Evolutionary conservation across 169 alveolate genomes (phyloP).

Genomic region (Blepharisma undulans): DNA sequence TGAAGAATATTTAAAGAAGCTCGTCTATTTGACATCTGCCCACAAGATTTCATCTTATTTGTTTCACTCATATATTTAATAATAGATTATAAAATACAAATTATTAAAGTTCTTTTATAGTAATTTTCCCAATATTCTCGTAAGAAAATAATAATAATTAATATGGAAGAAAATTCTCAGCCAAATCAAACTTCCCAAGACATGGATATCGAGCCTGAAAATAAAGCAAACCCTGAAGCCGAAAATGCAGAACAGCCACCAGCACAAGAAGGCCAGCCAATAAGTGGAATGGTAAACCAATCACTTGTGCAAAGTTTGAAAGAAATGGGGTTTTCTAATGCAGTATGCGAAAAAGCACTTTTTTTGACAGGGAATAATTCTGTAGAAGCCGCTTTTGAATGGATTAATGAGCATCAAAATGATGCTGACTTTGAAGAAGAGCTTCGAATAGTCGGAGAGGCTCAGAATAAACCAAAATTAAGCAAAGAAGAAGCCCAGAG

Average conservation of each 20-base stretch:
- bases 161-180: not conserved
- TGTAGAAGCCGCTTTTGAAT: conserved; percentile 57
- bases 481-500: conserved; percentile 52
- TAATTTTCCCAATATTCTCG: not conserved
- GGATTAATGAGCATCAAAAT: conserved; percentile 52
- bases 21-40: not conserved
- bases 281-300: conserved; percentile 50
- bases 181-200: not conserved
- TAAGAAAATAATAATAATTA: too few relatives aligned
- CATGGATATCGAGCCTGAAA: not conserved
- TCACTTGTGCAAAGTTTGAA: conserved; percentile 9
- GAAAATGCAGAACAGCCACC: not conserved
- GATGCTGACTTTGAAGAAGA: conserved; percentile 66
- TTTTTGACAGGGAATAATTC: conserved; percentile 33
- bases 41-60: not conserved
- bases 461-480: conserved; percentile 26
- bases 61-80: not conserved
- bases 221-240: conserved; percentile 11
- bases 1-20: not conserved
- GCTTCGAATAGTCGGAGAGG: conserved; percentile 19
- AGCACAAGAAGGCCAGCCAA: conserved; percentile 41
- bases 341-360: conserved; percentile 63
- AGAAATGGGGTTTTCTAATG: conserved; percentile 67
- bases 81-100: too few relatives aligned
- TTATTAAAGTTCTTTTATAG: not conserved